Conservation (phyloP, 2,329 filamentous ascomycete species). For the Botrytis medusae region DNA sequence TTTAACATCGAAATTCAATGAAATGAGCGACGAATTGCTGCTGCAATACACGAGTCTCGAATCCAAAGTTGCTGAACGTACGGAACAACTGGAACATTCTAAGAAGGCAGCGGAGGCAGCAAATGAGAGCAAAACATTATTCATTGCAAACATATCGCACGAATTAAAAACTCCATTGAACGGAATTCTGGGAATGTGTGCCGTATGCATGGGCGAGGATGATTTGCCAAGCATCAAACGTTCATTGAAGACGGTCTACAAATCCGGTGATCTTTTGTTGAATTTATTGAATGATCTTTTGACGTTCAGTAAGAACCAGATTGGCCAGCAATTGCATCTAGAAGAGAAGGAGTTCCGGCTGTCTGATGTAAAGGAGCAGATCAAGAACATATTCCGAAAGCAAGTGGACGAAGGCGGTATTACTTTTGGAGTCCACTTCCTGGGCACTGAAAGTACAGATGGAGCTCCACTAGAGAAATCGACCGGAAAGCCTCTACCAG, state of each 20-base stretch:
- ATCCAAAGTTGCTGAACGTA: slow-evolving; percentile 79
- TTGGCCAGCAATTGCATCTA: slow-evolving; percentile 77
- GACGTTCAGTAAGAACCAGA: slow-evolving; percentile 93
- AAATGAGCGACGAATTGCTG: slow-evolving; percentile 49
- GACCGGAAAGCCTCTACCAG: slow-evolving; percentile 46
- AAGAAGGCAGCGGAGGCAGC: slow-evolving; percentile 93
- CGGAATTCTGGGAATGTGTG: slow-evolving; percentile 91
- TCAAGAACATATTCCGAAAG: slow-evolving; percentile 79
- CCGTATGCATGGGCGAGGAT: slow-evolving; percentile 89
- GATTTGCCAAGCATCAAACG: slow-evolving; percentile 76
- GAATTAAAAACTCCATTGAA: slow-evolving; percentile 68
- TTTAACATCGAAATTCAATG: slow-evolving; percentile 31
- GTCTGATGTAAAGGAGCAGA: slow-evolving; percentile 79
- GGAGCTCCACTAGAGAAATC: slow-evolving; percentile 24
- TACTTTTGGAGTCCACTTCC: slow-evolving; percentile 68
- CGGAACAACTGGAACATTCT: slow-evolving; percentile 79
- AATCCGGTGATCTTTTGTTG: slow-evolving; percentile 78
- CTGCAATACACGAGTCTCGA: slow-evolving; percentile 85
- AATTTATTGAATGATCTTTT: slow-evolving; percentile 86
- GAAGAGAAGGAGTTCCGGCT: slow-evolving; percentile 85
- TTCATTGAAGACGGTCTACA: slow-evolving; percentile 84
- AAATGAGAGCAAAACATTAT: slow-evolving; percentile 95
- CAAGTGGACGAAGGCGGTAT: slow-evolving; percentile 81
- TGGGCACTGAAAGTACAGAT: slow-evolving; percentile 49
- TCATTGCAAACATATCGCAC: slow-evolving; percentile 87